phyloP scores from a whole-genome alignment of 1,139 yeast species.

The Diutina rugosa region DNA sequence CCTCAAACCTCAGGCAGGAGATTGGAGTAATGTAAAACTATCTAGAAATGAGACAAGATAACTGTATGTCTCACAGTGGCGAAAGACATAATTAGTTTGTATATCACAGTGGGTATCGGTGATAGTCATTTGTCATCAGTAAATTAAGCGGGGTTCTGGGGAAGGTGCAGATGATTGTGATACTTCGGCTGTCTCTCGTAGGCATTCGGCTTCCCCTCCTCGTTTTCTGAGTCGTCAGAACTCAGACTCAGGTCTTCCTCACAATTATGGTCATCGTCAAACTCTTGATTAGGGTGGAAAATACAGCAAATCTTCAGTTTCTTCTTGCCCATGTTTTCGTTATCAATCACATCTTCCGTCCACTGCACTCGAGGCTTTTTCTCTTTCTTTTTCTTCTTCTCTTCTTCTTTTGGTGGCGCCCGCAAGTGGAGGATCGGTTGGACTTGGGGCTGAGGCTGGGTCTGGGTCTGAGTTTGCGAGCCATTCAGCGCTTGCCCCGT shows the following conservation, averaged over 20 bases:
- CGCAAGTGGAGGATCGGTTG: neutral
- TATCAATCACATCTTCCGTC: conserved; percentile 79
- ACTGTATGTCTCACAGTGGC: too few species aligned
- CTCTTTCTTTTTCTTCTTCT: neutral
- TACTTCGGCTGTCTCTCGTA: conserved; percentile 66
- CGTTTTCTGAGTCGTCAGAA: conserved; percentile 17
- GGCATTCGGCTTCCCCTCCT: conserved; percentile 43
- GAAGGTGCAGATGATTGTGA: conserved; percentile 14
- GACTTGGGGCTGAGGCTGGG: neutral
- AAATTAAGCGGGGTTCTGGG: neutral
- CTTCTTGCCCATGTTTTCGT: conserved; percentile 77
- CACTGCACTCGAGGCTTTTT: conserved; percentile 51
- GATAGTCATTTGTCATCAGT: too few species aligned
- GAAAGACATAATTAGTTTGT: too few species aligned
- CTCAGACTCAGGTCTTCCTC: conserved; percentile 9
- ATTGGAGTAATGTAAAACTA: too few species aligned
- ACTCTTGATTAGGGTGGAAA: conserved; percentile 71
- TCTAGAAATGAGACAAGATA: too few species aligned
- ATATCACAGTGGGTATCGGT: too few species aligned
- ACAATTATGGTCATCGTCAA: conserved; percentile 21
- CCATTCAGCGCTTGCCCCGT: neutral
- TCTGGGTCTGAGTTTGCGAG: neutral
- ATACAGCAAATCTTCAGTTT: conserved; percentile 93
- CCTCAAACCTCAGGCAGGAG: too few species aligned
- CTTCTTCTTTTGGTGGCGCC: neutral